Conservation (phyloP, 83 land plant genomes). For the Isoetes engelmannii region DNA sequence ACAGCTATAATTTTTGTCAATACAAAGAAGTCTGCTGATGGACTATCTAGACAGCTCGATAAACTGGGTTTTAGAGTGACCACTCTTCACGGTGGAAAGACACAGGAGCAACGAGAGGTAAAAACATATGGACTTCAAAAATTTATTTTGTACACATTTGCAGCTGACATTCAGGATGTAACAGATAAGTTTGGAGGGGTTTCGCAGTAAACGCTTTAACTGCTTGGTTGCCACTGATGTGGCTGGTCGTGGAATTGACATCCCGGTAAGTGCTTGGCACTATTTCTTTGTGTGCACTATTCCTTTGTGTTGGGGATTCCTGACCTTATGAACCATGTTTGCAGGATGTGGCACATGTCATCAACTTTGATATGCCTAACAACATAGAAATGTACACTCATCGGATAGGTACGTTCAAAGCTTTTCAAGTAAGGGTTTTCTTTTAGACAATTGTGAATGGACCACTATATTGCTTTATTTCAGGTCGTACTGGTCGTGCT, state of each 20-base stretch:
- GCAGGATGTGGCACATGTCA: slow-evolving; percentile 86
- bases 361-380: slow-evolving; percentile 82
- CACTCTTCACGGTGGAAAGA: slow-evolving; percentile 85
- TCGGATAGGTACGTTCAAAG: slow-evolving; percentile 51
- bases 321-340: background rate
- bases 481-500: slow-evolving; percentile 86
- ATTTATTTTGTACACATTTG: background rate
- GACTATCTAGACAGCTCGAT: slow-evolving; percentile 56
- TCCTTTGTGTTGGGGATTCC: background rate
- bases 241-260: slow-evolving; percentile 95
- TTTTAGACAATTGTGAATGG: too few species aligned
- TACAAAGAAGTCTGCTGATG: slow-evolving; percentile 71
- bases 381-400: slow-evolving; percentile 88
- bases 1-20: slow-evolving; percentile 84
- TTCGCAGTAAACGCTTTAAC: slow-evolving; percentile 65
- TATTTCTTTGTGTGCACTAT: slow-evolving; percentile 6
- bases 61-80: slow-evolving; percentile 70
- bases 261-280: slow-evolving; percentile 41
- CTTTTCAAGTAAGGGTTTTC: too few species aligned
- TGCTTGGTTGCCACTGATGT: slow-evolving; percentile 94
- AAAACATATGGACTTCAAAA: background rate
- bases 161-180: background rate
- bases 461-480: too few species aligned
- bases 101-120: slow-evolving; percentile 86
- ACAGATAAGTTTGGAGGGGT: slow-evolving; percentile 83